Evolutionary conservation across 345 rosid species (phyloP), one percentile per base, ranked within the genome.

Genomic region (Cardiospermum halicacabum): DNA sequence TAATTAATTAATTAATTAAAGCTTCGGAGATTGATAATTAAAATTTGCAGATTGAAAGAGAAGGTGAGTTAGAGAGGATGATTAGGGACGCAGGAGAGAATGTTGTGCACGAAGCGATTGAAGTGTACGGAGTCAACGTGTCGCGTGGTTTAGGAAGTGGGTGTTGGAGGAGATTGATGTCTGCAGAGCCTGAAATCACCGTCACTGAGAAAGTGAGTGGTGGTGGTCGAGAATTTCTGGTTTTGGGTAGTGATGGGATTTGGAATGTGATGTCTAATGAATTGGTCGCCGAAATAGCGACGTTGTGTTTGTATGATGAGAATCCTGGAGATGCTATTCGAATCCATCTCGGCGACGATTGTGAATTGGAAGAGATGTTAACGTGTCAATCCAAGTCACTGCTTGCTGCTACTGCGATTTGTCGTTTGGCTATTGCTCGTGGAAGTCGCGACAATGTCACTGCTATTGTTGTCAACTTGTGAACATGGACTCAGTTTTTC

Each of bases 201-300:
- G 19, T 60, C 45, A 66, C 53, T 1, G 36, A 26, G 47, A 53
- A 67, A 26, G 32, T 21, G 5, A 7, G 9, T 1, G 62, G 54
- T 1, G 62, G 60, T 21, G 81, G 77, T 7, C n/a, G n/a, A n/a
- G 84, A 80, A 18, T 74, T 72, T 55, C 64, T 80, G 30, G 72
- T 80, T 22, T 58, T 77, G 43, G 84, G 71, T 0, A 71, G 64
- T 26, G 73, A 74, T 51, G 84, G 78, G 0, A 21, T 80, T 11
- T 80, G 84, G 84, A 66, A 74, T 60, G 79, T 71, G n/a, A 42
- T 80, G 50, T 54, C 81, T 0, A 57, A 65, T 8, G 69, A 70
- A 1, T 65, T 74, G 39, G 84, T 69, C 24, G 77, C 79, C 16
- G 59, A 64, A 50, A 36, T 74, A 31, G 81, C 76, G 3, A 56